Conservation (phyloP, 345 rosid genomes). For the Salix dunnii region DNA sequence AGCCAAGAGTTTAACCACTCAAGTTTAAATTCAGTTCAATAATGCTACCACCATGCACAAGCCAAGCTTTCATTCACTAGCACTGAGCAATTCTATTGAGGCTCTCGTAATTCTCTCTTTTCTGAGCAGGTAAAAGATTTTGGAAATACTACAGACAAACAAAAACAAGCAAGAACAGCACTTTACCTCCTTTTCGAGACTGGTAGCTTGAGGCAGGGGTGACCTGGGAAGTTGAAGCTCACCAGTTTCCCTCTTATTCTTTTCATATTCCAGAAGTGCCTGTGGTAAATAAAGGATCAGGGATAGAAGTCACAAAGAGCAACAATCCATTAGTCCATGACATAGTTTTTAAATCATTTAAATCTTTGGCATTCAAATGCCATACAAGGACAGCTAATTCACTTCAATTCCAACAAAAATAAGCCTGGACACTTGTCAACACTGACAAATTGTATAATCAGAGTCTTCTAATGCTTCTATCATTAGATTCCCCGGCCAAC, state of each 20-base stretch:
- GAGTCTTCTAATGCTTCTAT: background rate
- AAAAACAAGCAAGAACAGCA: background rate
- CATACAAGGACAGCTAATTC: background rate
- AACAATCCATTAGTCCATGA: background rate
- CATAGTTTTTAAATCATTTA: background rate
- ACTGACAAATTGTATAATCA: background rate
- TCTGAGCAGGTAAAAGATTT: background rate
- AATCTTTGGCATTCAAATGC: background rate
- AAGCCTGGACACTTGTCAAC: background rate
- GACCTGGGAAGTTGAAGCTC: conserved; percentile 70
- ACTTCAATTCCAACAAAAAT: background rate
- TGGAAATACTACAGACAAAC: conserved; percentile 8
- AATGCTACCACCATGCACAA: background rate
- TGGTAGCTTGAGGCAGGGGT: conserved; percentile 45
- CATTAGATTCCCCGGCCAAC: background rate
- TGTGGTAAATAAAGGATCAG: conserved; percentile 31
- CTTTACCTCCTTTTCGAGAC: conserved; percentile 70
- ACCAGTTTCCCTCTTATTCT: conserved; percentile 57
- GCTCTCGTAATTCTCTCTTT: background rate
- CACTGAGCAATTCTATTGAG: background rate
- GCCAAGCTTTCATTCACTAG: background rate
- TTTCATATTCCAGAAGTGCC: conserved; percentile 91
- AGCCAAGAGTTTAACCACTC: background rate
- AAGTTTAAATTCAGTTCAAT: background rate
- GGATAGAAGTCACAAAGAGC: background rate